phyloP scores from a whole-genome alignment of 441 rosid genomes.

The Mallotus japonicus region DNA sequence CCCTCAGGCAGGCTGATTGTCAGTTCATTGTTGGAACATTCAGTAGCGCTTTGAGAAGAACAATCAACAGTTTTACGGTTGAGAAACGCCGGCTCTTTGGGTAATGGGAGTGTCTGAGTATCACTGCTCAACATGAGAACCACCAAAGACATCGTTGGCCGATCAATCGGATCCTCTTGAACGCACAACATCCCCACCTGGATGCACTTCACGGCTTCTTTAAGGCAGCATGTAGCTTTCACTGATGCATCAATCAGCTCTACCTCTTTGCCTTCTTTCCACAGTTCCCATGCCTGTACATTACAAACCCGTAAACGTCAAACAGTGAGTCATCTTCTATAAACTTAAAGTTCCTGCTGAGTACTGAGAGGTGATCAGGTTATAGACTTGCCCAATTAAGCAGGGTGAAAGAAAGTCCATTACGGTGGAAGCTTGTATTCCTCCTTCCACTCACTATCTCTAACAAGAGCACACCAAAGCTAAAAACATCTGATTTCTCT shows the following conservation, averaged over 20 bases:
- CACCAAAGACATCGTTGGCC: conserved; percentile 16
- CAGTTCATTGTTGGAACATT: conserved; percentile 10
- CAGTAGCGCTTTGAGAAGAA: background rate
- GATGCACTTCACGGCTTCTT: conserved; percentile 7
- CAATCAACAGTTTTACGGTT: background rate
- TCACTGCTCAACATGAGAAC: conserved; percentile 13
- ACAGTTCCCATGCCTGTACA: conserved; percentile 8
- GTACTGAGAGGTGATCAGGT: too few species aligned
- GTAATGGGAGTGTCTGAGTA: conserved; percentile 6
- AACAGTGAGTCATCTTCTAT: background rate
- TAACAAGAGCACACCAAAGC: conserved; percentile 15
- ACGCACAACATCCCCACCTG: conserved; percentile 9
- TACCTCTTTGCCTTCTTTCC: conserved; percentile 11
- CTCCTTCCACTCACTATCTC: conserved; percentile 14
- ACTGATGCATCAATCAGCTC: conserved; percentile 6
- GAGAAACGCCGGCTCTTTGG: conserved; percentile 15
- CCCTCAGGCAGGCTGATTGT: conserved; percentile 9
- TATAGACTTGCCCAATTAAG: conserved; percentile 10
- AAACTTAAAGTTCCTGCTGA: background rate
- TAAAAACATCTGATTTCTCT: conserved; percentile 13
- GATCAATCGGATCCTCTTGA: conserved; percentile 11
- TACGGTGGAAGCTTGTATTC: conserved; percentile 17
- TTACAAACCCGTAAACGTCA: too few species aligned
- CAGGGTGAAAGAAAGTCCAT: conserved; percentile 13
- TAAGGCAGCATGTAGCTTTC: background rate